A percentile compares a stretch with the other conserved stretches of the same genome.
phyloP scores from a whole-genome alignment of 1,139 yeast genomes.

The Debaryomyces nepalensis region DNA sequence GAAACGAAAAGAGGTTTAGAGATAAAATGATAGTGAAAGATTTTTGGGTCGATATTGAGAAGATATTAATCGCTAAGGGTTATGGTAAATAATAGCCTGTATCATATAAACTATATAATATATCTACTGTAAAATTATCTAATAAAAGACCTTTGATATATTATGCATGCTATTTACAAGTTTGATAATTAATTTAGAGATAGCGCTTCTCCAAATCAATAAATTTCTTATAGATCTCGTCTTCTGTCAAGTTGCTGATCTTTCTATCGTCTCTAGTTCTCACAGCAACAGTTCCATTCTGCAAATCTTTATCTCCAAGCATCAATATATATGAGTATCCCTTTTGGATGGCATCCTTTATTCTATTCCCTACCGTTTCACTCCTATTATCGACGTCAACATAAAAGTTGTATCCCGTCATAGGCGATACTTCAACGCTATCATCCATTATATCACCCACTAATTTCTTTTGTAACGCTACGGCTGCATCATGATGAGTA shows the following conservation, averaged over 20 bases:
- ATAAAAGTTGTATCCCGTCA: slow-evolving; percentile 66
- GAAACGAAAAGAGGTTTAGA: slow-evolving; percentile 77
- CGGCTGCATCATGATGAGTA: slow-evolving; percentile 58
- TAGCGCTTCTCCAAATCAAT: slow-evolving; percentile 53
- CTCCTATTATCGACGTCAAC: slow-evolving; percentile 76
- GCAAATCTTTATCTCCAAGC: slow-evolving; percentile 86
- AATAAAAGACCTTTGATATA: slow-evolving; percentile 6
- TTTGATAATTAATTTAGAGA: slow-evolving; percentile 20
- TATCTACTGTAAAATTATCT: slow-evolving; percentile 11
- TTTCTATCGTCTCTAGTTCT: slow-evolving; percentile 63
- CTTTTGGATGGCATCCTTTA: slow-evolving; percentile 74
- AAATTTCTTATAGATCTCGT: slow-evolving; percentile 56
- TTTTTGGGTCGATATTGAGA: slow-evolving; percentile 81
- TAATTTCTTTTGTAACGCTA: slow-evolving; percentile 47
- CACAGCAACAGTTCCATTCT: slow-evolving; percentile 61
- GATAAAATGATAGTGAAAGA: slow-evolving; percentile 86
- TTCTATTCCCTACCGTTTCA: slow-evolving; percentile 81
- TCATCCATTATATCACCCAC: slow-evolving; percentile 52
- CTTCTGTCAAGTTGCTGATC: slow-evolving; percentile 46
- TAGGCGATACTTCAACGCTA: slow-evolving; percentile 45
- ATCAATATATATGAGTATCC: slow-evolving; percentile 82
- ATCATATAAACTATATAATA: slow-evolving; percentile 1
- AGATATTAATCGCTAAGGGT: slow-evolving; percentile 53
- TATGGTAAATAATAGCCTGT: slow-evolving; percentile 34
- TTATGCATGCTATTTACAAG: slow-evolving; percentile 16